Evolutionary conservation across 345 rosid genomes (phyloP), one percentile per base, ranked within the genome.

Genomic region (Rhodomyrtus tomentosa): DNA sequence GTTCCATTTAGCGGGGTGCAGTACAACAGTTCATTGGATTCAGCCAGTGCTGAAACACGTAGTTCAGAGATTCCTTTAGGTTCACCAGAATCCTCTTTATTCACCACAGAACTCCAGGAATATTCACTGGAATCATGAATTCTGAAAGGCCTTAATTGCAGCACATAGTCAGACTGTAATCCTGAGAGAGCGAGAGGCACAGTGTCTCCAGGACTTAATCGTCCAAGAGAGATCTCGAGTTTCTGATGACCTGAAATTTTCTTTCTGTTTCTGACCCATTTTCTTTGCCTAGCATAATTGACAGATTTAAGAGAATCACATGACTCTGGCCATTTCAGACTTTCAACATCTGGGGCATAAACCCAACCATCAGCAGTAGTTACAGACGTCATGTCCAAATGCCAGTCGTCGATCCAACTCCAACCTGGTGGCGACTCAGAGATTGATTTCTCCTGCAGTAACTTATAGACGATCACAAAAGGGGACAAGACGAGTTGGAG

Each of bases 31-130:
- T 94, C 92, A 84, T 93, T 96, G 27, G 95, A 88, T 88, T 94
- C 98, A 2, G 81, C 82, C 62, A 97, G 96, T 84, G 92, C 85
- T 49, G 98, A 95, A 84, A 97, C 87, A 89, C 92, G 89, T 83
- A 97, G 87, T 87, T 90, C 98, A 86, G 94, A 84, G 81, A 48
- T 55, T 86, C 87, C 88, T 86, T 88, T 87, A 24, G 83, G 81
- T 83, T 89, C 87, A 80, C 87, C 85, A 87, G 84, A 50, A 88
- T 58, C 86, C 79, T 86, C 93, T 83, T 81, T 89, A 83, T 91
- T 89, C 84, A 90, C 96, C 58, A 93, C 94, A 82, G 91, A 90
- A 93, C 98, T 97, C 99, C 99, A 97, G 85, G 94, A 91, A 90
- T 90, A 95, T 83, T 93, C 94, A 86, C 84, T 90, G 80, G 89